These are phyloP conservation scores for Phytomonas sp. DNA, from an alignment of 208 protist species.

Conservation along the genomic window DNA sequence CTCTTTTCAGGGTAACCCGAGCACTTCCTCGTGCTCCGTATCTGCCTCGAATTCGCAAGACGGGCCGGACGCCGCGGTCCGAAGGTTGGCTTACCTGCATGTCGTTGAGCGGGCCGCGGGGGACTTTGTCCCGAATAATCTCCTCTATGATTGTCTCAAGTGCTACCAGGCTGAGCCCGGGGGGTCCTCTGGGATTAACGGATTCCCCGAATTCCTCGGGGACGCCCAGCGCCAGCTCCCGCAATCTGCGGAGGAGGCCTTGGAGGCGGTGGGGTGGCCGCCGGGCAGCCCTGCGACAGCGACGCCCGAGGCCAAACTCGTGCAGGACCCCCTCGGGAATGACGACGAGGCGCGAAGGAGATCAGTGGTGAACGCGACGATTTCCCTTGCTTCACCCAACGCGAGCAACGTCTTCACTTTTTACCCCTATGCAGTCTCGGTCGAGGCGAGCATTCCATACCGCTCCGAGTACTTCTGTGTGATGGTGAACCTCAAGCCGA, in stretches of 20 bases:
- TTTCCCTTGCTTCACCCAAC: constrained; percentile 9
- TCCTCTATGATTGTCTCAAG: constrained; percentile 71
- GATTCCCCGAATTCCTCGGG: constrained; percentile 28
- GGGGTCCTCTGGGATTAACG: not conserved
- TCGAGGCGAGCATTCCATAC: constrained; percentile 42
- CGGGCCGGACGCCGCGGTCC: not conserved
- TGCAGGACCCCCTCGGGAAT: constrained; percentile 26
- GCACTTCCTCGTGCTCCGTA: not conserved
- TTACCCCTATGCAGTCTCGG: constrained; percentile 39
- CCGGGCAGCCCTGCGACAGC: constrained; percentile 13
- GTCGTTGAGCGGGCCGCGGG: constrained; percentile 43
- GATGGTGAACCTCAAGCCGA: constrained; percentile 76
- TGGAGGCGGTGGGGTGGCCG: constrained; percentile 4
- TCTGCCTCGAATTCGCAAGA: not conserved
- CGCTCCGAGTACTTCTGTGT: constrained; percentile 58
- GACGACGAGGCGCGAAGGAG: constrained; percentile 17
- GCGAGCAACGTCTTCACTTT: constrained; percentile 27
- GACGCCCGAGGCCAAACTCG: constrained; percentile 16
- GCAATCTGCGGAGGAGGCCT: constrained; percentile 12
- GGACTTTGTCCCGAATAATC: constrained; percentile 82
- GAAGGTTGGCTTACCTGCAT: constrained; percentile 60
- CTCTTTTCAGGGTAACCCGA: constrained; percentile 46
- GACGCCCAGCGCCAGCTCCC: constrained; percentile 20
- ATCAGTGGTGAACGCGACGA: constrained; percentile 19
- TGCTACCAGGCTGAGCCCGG: constrained; percentile 14